Evolutionary conservation across 148 eudicot species (phyloP).

Genomic region (Persicaria maculosa): DNA sequence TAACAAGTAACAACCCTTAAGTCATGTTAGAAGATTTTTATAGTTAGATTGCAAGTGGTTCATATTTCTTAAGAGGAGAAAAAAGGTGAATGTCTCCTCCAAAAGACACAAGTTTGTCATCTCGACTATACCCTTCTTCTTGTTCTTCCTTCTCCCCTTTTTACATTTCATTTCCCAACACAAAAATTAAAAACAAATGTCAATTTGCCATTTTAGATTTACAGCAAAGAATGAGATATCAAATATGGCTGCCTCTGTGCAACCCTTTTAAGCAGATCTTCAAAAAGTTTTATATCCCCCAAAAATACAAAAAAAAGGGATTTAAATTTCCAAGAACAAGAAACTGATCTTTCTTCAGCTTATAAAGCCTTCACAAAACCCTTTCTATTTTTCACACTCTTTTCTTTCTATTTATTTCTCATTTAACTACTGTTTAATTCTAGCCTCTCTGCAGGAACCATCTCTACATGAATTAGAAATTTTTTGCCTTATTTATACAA

Average conservation of each 20-base stretch:
- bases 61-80: background rate
- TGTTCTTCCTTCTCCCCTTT: background rate
- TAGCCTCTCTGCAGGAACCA: slow-evolving; percentile 1
- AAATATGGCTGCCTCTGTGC: slow-evolving; percentile 9
- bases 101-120: slow-evolving; percentile 5
- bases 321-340: slow-evolving; percentile 11
- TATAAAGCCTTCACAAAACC: background rate
- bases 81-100: slow-evolving; percentile 1
- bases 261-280: background rate
- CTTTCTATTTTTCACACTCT: background rate
- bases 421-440: background rate
- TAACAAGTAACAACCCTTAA: too few relatives aligned
- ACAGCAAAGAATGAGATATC: slow-evolving; percentile 11
- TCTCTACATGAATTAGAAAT: background rate
- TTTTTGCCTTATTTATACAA: background rate
- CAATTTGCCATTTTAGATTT: slow-evolving; percentile 9
- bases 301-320: background rate
- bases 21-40: too few relatives aligned
- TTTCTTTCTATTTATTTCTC: background rate
- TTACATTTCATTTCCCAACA: slow-evolving; percentile 10
- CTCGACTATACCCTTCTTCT: slow-evolving; percentile 7
- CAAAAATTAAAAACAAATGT: background rate
- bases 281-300: background rate
- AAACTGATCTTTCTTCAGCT: background rate
- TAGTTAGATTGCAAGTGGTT: too few relatives aligned